Evolutionary conservation across 805 yeast species (phyloP), one percentile per base, ranked within the genome.

Genomic region (Kuraishia ogatae): DNA sequence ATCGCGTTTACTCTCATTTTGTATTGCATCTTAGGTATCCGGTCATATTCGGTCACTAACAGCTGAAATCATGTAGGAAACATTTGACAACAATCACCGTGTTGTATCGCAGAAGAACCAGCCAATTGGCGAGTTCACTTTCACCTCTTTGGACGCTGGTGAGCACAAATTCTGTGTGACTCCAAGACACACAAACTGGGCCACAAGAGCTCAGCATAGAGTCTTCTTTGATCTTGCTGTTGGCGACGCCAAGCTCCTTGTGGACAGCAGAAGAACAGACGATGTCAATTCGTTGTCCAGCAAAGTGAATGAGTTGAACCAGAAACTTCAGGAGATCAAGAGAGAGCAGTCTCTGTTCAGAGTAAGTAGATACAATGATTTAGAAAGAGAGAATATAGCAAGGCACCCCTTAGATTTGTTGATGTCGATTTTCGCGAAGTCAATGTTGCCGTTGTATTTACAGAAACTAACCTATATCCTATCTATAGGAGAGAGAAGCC

Each of bases 101-200:
- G 92, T 87, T 55, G 87, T 83, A 26, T 80, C 81, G 57, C 92
- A 85, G 65, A 85, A 81, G 68, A 81, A 84, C 46, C 67, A 80
- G 8, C 80, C 89, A 48, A 69, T 71, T 48, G 90, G 91, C 29
- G 87, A 84, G 59, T 84, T 87, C 64, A 80, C 89, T 10, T 86
- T 85, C 72, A 82, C 87, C 43, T 87, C 93, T 1, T 69, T 80
- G 48, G 92, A 85, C 59, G 74, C 86, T 19, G 94, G 94, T 62
- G 93, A 87, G 64, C 93, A 87, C 71, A 83, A 82, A 69, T 81
- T 87, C 66, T 87, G 94, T 69, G 73, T 87, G 68, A 83, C 83
- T 48, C 83, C 83, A 52, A 64, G 65, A 52, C 77, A 72, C 58
- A 65, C 74, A 1, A 70, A 69, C 50, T 71, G 72, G 84, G 76